Base-by-base conservation (phyloP, 2,329 filamentous ascomycete genomes). In the Endothia cerciana region DNA sequence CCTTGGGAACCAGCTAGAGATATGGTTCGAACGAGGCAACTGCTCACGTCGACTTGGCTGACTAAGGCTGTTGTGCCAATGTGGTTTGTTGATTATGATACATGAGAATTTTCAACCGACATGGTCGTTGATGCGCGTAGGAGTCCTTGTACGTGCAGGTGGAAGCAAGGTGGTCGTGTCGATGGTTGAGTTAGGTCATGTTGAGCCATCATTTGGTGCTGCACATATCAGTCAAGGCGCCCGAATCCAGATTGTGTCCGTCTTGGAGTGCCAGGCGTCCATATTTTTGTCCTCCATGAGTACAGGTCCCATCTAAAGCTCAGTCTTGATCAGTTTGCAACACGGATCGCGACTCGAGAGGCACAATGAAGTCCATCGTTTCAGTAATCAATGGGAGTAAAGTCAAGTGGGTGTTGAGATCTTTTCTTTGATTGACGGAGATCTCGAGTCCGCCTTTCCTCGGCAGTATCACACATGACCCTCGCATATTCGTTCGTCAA, bases 401-500 rank as follows among this genome's bases (percentile, higher is more conserved):
- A 51, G 25, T 22, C 49, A 61, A 15, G 33, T 38, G 28, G 57
- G 49, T 49, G 49, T 67, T 66, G 60, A 66, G 60, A 68, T 63
- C 57, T 19, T 63, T 68, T 59, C 58, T 65, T 68, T 61, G 41
- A 66, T 68, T 68, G 64, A 64, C 64, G 64, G 66, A 63, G 61
- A 68, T 59, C 64, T 66, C 64, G 57, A 22, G 47, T 56, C 66
- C 63, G 64, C 59, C 58, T 43, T 53, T 60, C 49, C 64, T 68
- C 66, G 64, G 65, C 64, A 28, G 47, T 61, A 66, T 64, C 60
- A 61, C 66, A 63, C 49, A 62, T 66, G 51, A 65, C 64, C 60
- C 58, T 66, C 60, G 60, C 57, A 56, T 66, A 55, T 63, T 59
- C 63, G 56, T 65, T 66, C 66, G 64, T 66, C 60, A 64, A 56